phyloP scores from a whole-genome alignment of 352 stramenopile genomes.

The Globisporangium barbulae region DNA sequence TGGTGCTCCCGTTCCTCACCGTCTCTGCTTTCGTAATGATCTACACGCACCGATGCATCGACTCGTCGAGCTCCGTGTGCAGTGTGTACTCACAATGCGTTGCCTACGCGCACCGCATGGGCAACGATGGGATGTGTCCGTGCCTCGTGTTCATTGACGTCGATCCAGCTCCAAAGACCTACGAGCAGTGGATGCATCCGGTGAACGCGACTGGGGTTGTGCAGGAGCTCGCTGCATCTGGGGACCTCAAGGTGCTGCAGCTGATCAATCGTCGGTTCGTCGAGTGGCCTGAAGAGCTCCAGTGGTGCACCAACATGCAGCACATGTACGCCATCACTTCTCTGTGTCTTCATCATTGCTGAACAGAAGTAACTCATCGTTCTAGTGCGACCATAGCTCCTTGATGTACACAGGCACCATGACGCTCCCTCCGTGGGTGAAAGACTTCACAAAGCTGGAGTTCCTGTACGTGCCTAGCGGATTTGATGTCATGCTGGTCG shows the following conservation, averaged over 20 bases:
- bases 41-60: constrained; percentile 13
- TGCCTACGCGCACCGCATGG: constrained; percentile 22
- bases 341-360: neutral
- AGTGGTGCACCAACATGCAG: constrained; percentile 25
- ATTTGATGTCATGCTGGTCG: neutral
- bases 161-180: constrained; percentile 27
- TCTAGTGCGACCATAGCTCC: constrained; percentile 16
- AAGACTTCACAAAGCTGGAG: constrained; percentile 28
- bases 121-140: constrained; percentile 16
- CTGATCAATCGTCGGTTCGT: constrained; percentile 34
- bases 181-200: constrained; percentile 29
- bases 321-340: constrained; percentile 32
- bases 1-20: constrained; percentile 12
- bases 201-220: constrained; percentile 25
- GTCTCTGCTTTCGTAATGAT: constrained; percentile 19
- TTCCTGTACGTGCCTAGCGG: constrained; percentile 30
- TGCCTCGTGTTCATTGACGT: constrained; percentile 35
- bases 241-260: constrained; percentile 34
- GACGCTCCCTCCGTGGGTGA: constrained; percentile 24
- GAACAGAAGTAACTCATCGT: neutral
- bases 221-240: constrained; percentile 20
- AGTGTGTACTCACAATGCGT: constrained; percentile 21
- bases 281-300: constrained; percentile 24
- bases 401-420: constrained; percentile 30
- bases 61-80: constrained; percentile 12